Conservation (phyloP, 768 basidiomycete genomes). For the Suillus variegatus region DNA sequence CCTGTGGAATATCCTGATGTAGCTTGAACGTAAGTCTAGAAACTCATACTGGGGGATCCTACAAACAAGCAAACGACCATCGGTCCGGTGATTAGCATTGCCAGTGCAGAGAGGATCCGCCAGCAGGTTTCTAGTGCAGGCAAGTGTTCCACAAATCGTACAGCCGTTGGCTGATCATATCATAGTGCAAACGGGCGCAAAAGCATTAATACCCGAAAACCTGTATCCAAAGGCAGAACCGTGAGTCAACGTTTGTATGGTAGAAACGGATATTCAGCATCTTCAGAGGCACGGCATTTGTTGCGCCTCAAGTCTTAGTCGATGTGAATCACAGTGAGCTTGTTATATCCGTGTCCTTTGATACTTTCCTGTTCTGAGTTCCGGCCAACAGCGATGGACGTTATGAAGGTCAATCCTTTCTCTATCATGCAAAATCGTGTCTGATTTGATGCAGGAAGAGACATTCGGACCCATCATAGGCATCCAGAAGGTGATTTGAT, state of each 20-base stretch:
- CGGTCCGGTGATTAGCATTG: slow-evolving; percentile 90
- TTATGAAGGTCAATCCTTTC: slow-evolving; percentile 71
- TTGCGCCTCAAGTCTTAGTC: slow-evolving; percentile 89
- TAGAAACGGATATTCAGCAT: slow-evolving; percentile 8
- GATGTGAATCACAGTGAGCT: slow-evolving; percentile 85
- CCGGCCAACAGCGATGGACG: slow-evolving; percentile 69
- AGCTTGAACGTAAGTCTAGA: slow-evolving; percentile 38
- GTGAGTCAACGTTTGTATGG: slow-evolving; percentile 40
- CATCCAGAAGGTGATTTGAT: slow-evolving; percentile 74
- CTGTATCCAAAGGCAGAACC: slow-evolving; percentile 66
- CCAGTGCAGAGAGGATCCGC: slow-evolving; percentile 81
- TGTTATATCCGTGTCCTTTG: slow-evolving; percentile 2
- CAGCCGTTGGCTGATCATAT: not conserved
- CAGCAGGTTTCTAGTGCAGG: slow-evolving; percentile 87
- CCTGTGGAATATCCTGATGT: not conserved
- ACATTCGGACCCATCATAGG: slow-evolving; percentile 94
- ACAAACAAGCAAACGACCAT: slow-evolving; percentile 71
- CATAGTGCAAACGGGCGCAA: slow-evolving; percentile 78
- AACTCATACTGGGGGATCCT: slow-evolving; percentile 87
- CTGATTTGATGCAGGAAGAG: slow-evolving; percentile 55
- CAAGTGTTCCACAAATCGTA: slow-evolving; percentile 33
- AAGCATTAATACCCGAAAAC: slow-evolving; percentile 66
- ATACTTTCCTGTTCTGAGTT: slow-evolving; percentile 12
- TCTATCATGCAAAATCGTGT: not conserved
- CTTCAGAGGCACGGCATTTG: slow-evolving; percentile 75